Conservation (phyloP, 2,329 filamentous ascomycete species). For the Beauveria brongniartii region DNA sequence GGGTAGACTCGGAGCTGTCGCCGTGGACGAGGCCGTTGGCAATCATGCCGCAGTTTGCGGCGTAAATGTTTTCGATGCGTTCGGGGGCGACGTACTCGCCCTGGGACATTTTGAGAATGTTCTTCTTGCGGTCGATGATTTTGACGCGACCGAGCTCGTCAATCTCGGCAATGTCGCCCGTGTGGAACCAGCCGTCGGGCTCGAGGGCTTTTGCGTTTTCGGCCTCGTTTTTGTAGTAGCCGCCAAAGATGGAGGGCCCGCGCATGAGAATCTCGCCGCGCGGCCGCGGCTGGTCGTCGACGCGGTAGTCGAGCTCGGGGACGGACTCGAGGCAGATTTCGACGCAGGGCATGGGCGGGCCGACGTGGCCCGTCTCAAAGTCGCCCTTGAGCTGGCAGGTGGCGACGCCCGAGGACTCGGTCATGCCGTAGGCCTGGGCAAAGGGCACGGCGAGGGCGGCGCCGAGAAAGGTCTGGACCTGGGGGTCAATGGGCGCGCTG, state of each 20-base stretch:
- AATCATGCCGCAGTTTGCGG: constrained; percentile 71
- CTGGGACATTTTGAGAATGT: constrained; percentile 96
- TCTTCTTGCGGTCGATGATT: constrained; percentile 97
- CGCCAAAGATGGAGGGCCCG: constrained; percentile 69
- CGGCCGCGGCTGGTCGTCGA: constrained; percentile 79
- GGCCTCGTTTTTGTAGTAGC: constrained; percentile 84
- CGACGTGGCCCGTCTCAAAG: constrained; percentile 72
- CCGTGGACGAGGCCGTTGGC: constrained; percentile 85
- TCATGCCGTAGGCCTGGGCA: constrained; percentile 85
- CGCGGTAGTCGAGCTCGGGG: constrained; percentile 88
- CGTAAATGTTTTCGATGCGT: constrained; percentile 89
- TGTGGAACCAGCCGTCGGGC: constrained; percentile 92
- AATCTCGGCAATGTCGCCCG: constrained; percentile 81
- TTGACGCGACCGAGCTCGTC: constrained; percentile 80
- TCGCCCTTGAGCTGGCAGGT: constrained; percentile 63
- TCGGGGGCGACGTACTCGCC: constrained; percentile 98
- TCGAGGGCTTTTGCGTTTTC: constrained; percentile 80
- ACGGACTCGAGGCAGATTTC: constrained; percentile 81
- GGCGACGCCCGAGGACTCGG: constrained; percentile 79
- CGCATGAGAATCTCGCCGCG: constrained; percentile 84
- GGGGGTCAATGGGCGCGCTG: constrained; percentile 82
- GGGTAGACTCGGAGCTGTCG: constrained; percentile 69
- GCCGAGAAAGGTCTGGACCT: constrained; percentile 80
- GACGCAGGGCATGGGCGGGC: constrained; percentile 55
- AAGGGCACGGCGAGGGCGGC: constrained; percentile 74